phyloP scores from a whole-genome alignment of 495 filamentous ascomycete species.

The Penicillium diatomitis region DNA sequence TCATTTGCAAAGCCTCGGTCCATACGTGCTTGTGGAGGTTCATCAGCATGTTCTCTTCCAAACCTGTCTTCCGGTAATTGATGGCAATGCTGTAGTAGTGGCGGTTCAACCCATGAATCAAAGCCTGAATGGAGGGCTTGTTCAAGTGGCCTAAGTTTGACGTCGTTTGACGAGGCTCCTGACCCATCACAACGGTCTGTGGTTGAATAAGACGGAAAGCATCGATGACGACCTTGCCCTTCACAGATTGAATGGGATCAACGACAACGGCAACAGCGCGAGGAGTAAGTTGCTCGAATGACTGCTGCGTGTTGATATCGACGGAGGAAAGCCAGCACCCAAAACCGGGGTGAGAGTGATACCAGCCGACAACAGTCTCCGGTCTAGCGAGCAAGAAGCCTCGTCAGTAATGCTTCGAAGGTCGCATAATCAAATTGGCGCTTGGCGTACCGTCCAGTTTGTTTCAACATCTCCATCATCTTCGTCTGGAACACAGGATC shows the following conservation, averaged over 20 bases:
- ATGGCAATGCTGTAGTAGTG: slow-evolving; percentile 99
- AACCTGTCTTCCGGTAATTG: slow-evolving; percentile 92
- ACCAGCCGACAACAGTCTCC: slow-evolving; percentile 97
- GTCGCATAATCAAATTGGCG: neutral
- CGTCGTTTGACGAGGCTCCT: slow-evolving; percentile 96
- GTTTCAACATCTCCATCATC: slow-evolving; percentile 99
- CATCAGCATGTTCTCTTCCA: slow-evolving; percentile 99
- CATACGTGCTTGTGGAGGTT: slow-evolving; percentile 98
- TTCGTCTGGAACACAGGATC: slow-evolving; percentile 98
- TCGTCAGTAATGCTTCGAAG: neutral
- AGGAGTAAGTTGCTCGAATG: slow-evolving; percentile 94
- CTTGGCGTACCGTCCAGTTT: slow-evolving; percentile 76
- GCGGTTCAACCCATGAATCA: slow-evolving; percentile 94
- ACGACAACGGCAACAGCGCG: slow-evolving; percentile 96
- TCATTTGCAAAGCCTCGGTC: slow-evolving; percentile 97
- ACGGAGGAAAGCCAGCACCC: slow-evolving; percentile 98
- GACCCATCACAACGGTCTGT: slow-evolving; percentile 95
- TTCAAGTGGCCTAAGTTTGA: slow-evolving; percentile 97
- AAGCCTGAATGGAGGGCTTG: slow-evolving; percentile 97
- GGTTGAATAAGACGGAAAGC: slow-evolving; percentile 99
- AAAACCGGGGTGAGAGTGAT: slow-evolving; percentile 98
- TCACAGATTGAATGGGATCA: slow-evolving; percentile 97
- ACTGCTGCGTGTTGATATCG: slow-evolving; percentile 99
- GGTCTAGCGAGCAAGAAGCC: slow-evolving; percentile 44
- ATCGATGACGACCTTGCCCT: slow-evolving; percentile 98